phyloP scores from a whole-genome alignment of 768 basidiomycete genomes.

The Galerina sulciceps region DNA sequence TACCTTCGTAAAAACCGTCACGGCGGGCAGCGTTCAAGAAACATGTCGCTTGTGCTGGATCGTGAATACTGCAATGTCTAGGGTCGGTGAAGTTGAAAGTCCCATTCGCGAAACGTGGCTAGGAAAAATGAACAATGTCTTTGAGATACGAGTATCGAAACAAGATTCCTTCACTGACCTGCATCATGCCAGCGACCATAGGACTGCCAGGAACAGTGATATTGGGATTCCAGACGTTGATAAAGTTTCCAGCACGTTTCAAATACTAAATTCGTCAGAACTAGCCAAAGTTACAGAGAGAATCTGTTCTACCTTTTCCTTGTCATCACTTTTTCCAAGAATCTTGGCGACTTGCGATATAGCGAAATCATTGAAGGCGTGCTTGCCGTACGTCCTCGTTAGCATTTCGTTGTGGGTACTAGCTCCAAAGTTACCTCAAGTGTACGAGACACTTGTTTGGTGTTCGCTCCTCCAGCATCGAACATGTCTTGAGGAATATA shows the following conservation, averaged over 20 bases:
- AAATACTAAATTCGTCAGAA: constrained; percentile 44
- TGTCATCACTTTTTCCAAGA: constrained; percentile 53
- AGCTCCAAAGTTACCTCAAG: constrained; percentile 48
- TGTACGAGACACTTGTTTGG: constrained; percentile 65
- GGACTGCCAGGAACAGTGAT: constrained; percentile 53
- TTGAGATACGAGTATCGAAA: not conserved
- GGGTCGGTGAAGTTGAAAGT: constrained; percentile 70
- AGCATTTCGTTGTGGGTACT: not conserved
- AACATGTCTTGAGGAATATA: constrained; percentile 46
- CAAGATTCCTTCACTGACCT: constrained; percentile 36
- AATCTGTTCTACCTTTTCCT: constrained; percentile 44
- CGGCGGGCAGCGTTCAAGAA: constrained; percentile 57
- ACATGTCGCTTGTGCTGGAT: constrained; percentile 59
- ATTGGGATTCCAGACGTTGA: constrained; percentile 64
- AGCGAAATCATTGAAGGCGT: constrained; percentile 67
- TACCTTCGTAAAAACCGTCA: constrained; percentile 69
- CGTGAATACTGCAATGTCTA: constrained; percentile 67
- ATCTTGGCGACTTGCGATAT: constrained; percentile 66
- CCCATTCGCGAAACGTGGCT: constrained; percentile 62
- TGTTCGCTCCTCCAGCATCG: constrained; percentile 55
- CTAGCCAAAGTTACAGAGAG: not conserved
- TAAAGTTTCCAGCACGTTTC: constrained; percentile 57
- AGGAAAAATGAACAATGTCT: not conserved
- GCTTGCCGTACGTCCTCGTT: constrained; percentile 32
- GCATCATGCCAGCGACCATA: constrained; percentile 60